Evolutionary conservation across 2,329 filamentous ascomycete genomes (phyloP), one percentile per base, ranked within the genome.

Genomic region (Fusarium guadeloupense): DNA sequence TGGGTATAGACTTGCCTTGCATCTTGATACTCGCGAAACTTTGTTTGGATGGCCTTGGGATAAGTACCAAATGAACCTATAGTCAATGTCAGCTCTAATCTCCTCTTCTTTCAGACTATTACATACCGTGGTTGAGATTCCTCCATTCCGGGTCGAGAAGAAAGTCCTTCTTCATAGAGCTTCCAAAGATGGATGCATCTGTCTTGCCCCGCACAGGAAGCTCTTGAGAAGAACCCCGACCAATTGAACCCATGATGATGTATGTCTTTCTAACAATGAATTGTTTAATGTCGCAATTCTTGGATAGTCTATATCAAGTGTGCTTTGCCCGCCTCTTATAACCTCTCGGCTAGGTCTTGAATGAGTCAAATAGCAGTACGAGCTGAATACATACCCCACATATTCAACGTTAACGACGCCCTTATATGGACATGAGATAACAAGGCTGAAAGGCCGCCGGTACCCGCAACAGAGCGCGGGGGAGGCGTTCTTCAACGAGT

Each of bases 41-140:
- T 81, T 13, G 82, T 75, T 14, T 82, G 84, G 55, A 97, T 81
- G 17, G 76, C 72, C 9, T 76, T 78, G 4, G 93, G 93, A 67
- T 89, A 87, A 3, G 89, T 88, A 28, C 93, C 93, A 72, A 91
- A 97, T 1, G 92, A 96, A 42, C 92, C 90, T 87, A 14, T 3
- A 9, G 9, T 4, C 10, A 26, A 28, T 1, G 35, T 66, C 12
- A 65, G 43, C 23, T 30, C 5, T 7, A 7, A 9, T 31, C n/a
- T 6, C 9, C 5, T 9, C 5, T 5, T 7, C 16, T 26, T 13
- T 34, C 9, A 4, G n/a, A 23, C 20, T 7, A 9, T 21, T 20
- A 59, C 71, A 59, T 77, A 91, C 90, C 91, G 71, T 96, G 89
- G 73, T 96, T 96, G 47, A 96, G 77, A 70, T 92, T 93, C 45